Conservation (phyloP, 345 rosid genomes). For the Microcos paniculata region DNA sequence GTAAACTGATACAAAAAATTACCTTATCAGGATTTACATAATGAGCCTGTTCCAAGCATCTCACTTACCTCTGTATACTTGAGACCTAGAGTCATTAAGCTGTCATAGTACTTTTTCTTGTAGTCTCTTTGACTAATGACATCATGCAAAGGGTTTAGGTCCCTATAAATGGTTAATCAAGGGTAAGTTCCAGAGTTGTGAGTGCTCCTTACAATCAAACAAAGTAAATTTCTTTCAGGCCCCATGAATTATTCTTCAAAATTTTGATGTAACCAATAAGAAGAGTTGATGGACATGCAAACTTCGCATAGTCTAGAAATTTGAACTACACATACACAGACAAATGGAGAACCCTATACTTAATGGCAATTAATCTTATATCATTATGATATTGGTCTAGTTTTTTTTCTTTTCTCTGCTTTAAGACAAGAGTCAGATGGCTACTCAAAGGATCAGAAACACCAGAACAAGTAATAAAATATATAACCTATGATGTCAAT, state of each 20-base stretch:
- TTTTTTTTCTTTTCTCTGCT: neutral
- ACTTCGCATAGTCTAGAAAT: neutral
- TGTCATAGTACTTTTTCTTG: conserved; percentile 70
- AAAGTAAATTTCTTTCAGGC: neutral
- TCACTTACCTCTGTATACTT: conserved; percentile 65
- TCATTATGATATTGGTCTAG: neutral
- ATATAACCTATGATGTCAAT: neutral
- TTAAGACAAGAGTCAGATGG: neutral
- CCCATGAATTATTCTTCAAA: neutral
- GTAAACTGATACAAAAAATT: conserved; percentile 3
- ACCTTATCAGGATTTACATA: neutral
- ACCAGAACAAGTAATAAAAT: neutral
- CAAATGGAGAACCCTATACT: neutral
- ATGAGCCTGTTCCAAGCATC: conserved; percentile 17
- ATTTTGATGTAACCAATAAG: neutral
- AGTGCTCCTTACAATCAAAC: neutral
- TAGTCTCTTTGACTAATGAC: conserved; percentile 49
- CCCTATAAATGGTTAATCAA: conserved; percentile 45
- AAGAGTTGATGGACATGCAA: neutral
- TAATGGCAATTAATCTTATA: neutral
- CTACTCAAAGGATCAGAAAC: neutral
- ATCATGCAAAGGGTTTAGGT: conserved; percentile 84
- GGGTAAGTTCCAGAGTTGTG: conserved; percentile 11
- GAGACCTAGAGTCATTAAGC: conserved; percentile 55
- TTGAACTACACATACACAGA: neutral